These are phyloP conservation scores for Sextonia rubra DNA, from an alignment of 164 flowering plant genomes.

Conservation along the genomic window DNA sequence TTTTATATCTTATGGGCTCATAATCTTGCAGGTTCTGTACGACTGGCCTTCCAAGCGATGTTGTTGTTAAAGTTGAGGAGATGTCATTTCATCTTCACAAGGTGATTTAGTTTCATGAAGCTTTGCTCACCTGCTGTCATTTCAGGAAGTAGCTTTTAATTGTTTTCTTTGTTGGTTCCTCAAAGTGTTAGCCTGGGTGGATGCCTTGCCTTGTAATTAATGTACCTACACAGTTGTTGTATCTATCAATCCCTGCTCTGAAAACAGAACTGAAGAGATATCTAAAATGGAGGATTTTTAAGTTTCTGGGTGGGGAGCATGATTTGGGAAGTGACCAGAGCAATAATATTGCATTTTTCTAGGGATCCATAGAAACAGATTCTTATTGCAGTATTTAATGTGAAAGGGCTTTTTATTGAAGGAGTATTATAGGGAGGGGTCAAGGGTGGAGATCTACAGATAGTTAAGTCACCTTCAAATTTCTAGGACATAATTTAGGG, in stretches of 20 bases:
- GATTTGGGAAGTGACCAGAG: neutral
- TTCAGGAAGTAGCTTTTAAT: neutral
- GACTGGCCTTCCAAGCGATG: conserved; percentile 93
- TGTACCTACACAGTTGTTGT: neutral
- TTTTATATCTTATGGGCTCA: neutral
- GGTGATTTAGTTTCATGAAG: conserved; percentile 34
- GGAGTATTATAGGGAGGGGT: no score
- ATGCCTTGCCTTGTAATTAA: neutral
- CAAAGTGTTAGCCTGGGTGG: neutral
- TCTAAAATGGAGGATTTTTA: neutral
- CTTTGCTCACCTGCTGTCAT: neutral
- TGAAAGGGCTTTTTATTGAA: no score
- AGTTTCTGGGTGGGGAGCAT: neutral
- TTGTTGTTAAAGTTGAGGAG: conserved; percentile 82
- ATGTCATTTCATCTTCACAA: conserved; percentile 96
- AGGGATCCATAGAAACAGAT: no score
- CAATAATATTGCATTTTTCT: neutral
- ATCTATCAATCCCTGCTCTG: neutral
- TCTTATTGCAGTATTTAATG: no score
- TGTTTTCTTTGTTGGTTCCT: neutral
- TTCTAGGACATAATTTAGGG: no score
- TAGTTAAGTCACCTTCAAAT: neutral
- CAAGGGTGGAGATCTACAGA: neutral
- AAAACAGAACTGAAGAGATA: neutral
- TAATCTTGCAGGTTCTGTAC: conserved; percentile 72